Evolutionary conservation across 2,329 filamentous ascomycete genomes (phyloP), one percentile per base, ranked within the genome.

Genomic region (Elsinoe batatas): DNA sequence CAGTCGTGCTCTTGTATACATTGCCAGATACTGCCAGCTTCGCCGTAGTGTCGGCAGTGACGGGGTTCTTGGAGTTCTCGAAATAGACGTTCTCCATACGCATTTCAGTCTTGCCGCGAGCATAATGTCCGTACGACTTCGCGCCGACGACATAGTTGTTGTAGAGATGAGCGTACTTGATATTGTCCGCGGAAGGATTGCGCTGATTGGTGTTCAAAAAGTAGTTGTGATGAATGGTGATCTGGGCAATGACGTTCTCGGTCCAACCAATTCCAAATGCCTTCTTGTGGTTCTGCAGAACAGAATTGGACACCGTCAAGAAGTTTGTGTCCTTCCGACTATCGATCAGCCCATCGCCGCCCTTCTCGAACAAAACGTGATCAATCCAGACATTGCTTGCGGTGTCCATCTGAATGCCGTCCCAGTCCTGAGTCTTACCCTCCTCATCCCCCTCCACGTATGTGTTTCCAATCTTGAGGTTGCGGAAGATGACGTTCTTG

Each of bases 51-150:
- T 59, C 62, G 3, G 60, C 61, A 13, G 57, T 55, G 33, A 61
- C 50, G n/a, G 61, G 61, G 42, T 63, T 60, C 20, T 61, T 58
- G 32, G 59, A 59, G 20, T 62, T 59, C 40, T 62, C 61, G 33
- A 59, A 62, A 54, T 62, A 63, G 2, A 56, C 59, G 46, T 61
- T 62, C 46, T 63, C 62, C 30, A 62, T 56, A 1, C 58, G 55
- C 56, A 62, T 58, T 13, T 61, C 55, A 30, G 61, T 62, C 35
- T 58, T 30, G 20, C 62, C 62, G 20, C 62, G 61, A 5, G 60
- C 61, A 43, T 63, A 63, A 50, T 62, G 59, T 5, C 61, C 62
- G 33, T 63, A 62, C 8, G 62, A 63, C n/a, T 61, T 63, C n/a
- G 59, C 56, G 20, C 61, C 61, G 30, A 60, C 46, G 18, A 59